These are phyloP conservation scores for Phytophthora sojae DNA, from an alignment of 352 stramenopile species.

Conservation along the genomic window DNA sequence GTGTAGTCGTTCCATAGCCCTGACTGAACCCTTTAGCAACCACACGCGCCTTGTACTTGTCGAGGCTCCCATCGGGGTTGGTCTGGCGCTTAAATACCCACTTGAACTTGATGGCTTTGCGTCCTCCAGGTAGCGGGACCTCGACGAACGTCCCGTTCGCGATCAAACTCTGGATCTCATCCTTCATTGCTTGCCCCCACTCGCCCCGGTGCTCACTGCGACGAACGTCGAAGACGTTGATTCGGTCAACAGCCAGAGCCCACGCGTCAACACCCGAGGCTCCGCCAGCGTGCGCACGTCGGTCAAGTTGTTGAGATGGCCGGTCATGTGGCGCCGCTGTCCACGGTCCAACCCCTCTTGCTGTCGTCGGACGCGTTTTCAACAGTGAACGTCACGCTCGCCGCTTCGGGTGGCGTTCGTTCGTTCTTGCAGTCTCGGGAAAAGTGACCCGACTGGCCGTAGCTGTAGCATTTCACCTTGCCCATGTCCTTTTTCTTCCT, in stretches of 20 bases:
- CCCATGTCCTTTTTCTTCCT: background rate
- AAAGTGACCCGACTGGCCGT: background rate
- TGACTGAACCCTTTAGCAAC: too few relatives aligned
- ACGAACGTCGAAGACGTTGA: too few relatives aligned
- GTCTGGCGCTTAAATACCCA: too few relatives aligned
- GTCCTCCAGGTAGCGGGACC: too few relatives aligned
- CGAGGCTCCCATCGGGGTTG: too few relatives aligned
- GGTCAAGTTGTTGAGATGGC: background rate
- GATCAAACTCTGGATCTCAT: too few relatives aligned
- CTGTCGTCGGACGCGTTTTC: background rate
- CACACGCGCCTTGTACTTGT: too few relatives aligned
- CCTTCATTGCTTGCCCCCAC: too few relatives aligned
- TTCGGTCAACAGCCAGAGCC: background rate
- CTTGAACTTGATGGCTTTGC: too few relatives aligned
- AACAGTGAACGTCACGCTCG: background rate
- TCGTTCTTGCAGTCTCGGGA: background rate
- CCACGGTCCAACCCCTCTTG: background rate
- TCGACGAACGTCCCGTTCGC: too few relatives aligned
- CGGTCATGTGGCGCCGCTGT: background rate
- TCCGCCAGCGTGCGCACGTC: background rate
- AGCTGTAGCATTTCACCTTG: background rate
- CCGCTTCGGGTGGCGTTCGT: background rate
- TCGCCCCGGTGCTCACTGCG: background rate
- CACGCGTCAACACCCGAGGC: background rate
- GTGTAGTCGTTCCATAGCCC: too few relatives aligned